Base-by-base conservation (phyloP, 805 yeast genomes). In the Dipodascus geniculatus region DNA sequence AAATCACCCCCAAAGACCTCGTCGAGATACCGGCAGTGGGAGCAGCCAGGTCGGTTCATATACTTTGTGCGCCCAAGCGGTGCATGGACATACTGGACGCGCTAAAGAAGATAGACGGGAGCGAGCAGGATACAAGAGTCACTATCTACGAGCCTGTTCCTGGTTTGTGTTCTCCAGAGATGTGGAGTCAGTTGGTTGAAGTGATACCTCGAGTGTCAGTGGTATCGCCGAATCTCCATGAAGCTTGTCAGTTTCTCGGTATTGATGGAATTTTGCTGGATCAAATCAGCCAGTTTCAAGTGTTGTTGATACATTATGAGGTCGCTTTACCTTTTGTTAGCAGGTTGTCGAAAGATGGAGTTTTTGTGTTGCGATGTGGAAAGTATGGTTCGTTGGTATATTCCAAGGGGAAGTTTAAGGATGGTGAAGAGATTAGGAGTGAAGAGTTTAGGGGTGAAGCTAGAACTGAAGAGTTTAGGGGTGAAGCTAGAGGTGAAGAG, bases 71-170 rank as follows among this genome's bases (percentile, higher is more conserved):
- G 0, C 81, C 90, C 1, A 75, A 69, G 2, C 65, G 96, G 44
- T 81, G 82, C 54, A 58, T 62, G 2, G 76, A 74, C 17, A 75
- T 85, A 31, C 60, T 82, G 6, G 63, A 63, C 1, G 65, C 68
- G 9, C 55, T 75, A 48, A 28, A 51, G 2, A 22, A 23, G 9
- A 51, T 24, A 8, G 33, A 28, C 11, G 33, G 11, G 33, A 28
- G 11, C 11, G 33, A 28, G 33, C 6, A 28, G 24, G 49, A 51
- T 35, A n/a, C 49, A 14, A n/a, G 20, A 38, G 11, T 22, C 4
- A 19, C 55, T 14, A 76, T 85, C 0, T 91, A 89, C 82, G 98
- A 90, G 67, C 96, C 97, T 0, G 77, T 85, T 4, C 97, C 97
- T 1, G 85, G 81, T 55, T 77, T 77, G 20, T 87, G 96, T 65